Evolutionary conservation across 1,139 yeast genomes (phyloP), one percentile per base, ranked within the genome.

Genomic region (Tardiomyces digboiensis): DNA sequence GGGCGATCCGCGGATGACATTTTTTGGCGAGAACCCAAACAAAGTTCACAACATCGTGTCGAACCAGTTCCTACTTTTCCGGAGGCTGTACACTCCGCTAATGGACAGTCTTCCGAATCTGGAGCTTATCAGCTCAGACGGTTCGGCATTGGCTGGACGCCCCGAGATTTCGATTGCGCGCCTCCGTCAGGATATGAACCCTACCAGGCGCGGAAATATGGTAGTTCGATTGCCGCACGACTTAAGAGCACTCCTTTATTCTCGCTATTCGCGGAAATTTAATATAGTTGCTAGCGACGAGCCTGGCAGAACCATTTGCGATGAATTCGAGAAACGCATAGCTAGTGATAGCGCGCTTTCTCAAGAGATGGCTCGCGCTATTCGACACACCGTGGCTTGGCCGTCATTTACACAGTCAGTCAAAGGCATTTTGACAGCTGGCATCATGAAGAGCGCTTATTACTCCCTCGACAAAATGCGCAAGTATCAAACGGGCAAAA

Each of bases 381-480:
- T 91, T 22, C 71, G 73, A 50, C 64, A 70, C 29, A 83, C 85
- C 0, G 89, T 89, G 10, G 70, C 75, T 23, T 66, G 71, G 53
- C 84, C 94, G 12, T 84, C 95, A 14, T 57, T 82, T 12, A 62
- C 78, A 13, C 98, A 93, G 62, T 78, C 87, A 23, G 54, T 79
- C 19, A 88, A 89, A 60, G 98, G 99, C 0, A 56, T 91, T 3
- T 67, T 85, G 37, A 87, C 95, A 2, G 96, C 97, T 1, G 98
- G 99, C 1, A 46, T 86, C 1, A 59, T 70, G 23, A 83, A 85
- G 59, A 80, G 94, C 16, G 60, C 78, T 40, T 75, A 72, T 52
- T 91, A 91, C 63, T 91, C 95, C 3, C 65, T 76, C 60, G 96
- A 89, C 44, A 91, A 91, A 64, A 54, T 68, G 33, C 33, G 33